These are phyloP conservation scores for Danielia reshetovae DNA, from an alignment of 805 yeast species.

Conservation along the genomic window DNA sequence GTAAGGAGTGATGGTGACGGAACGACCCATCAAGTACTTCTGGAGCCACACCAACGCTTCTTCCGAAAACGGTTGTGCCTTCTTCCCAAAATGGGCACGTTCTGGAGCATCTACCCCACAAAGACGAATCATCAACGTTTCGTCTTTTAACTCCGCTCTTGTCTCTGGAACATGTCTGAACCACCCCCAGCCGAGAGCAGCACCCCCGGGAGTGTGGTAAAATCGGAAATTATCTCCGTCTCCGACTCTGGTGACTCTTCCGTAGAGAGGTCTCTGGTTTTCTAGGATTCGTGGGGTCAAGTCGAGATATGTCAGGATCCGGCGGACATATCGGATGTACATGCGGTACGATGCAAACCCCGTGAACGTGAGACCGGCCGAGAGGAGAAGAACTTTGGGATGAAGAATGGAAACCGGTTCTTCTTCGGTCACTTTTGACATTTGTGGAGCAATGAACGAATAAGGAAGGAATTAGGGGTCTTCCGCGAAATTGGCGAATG, in stretches of 20 bases:
- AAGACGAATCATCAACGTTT: conserved; percentile 76
- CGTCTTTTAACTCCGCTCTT: conserved; percentile 45
- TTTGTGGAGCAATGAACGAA: no score
- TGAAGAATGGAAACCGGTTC: conserved; percentile 21
- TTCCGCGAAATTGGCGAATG: no score
- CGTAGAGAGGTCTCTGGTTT: conserved; percentile 35
- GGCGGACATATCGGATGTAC: conserved; percentile 30
- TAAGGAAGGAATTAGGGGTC: no score
- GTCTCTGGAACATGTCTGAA: conserved; percentile 59
- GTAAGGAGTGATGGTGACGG: conserved; percentile 72
- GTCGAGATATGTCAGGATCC: conserved; percentile 35
- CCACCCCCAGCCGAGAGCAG: conserved; percentile 92
- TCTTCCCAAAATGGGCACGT: conserved; percentile 88
- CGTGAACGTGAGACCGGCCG: conserved; percentile 31
- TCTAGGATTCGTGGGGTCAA: conserved; percentile 34
- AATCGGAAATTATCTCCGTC: conserved; percentile 95
- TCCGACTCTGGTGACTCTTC: conserved; percentile 85
- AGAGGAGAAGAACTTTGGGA: conserved; percentile 37
- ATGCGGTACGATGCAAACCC: conserved; percentile 26
- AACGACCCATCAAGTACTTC: conserved; percentile 57
- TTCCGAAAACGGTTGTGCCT: conserved; percentile 82
- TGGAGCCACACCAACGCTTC: conserved; percentile 83
- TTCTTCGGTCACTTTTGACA: no score
- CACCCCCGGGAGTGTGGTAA: conserved; percentile 92
- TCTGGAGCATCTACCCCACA: conserved; percentile 98